Evolutionary conservation across 345 rosid genomes (phyloP), one percentile per base, ranked within the genome.

Genomic region (Murraya paniculata): DNA sequence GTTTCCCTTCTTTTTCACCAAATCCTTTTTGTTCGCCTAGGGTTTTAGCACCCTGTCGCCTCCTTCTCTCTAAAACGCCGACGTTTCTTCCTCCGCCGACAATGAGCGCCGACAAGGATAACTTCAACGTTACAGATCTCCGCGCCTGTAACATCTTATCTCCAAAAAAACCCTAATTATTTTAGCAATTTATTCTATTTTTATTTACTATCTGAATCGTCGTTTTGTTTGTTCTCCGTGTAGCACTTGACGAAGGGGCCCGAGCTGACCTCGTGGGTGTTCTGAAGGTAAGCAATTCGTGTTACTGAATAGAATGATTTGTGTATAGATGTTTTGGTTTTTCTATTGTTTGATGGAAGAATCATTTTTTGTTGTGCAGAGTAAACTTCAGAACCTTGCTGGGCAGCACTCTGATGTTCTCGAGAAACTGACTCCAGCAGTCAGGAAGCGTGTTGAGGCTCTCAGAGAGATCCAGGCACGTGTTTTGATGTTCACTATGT

Each of bases 401-500:
- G 98, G 94, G 7, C 90, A 90, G 75, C 94, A 93, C 80, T 57
- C 90, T 21, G 97, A 90, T 79, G 80, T 90, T 68, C 88, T 96
- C 30, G 97, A 91, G 90, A 90, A 62, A 66, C 81, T 94, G 67
- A 56, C 88, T 5, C 94, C 95, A 0, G 33, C 14, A 22, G 93
- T 94, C 67, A 87, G 94, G 86, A 90, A 94, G 87, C 98, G 99
- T 48, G 99, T 97, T 2, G 98, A 94, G 76, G 83, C 77, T 84
- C 98, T 97, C 22, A 88, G 94, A 78, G 98, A 89, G 88, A 91
- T 97, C 73, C 99, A 97, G 92, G 99, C 71, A 77, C 48, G 88
- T 78, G 9, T 9, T 31, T 39, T 61, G 31, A 22, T 45, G 59
- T 74, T 30, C 13, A 60, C 14, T 39, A 2, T 60, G 2, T 18